phyloP scores from a whole-genome alignment of 495 filamentous ascomycete species.

The Sordaria brevicollis region DNA sequence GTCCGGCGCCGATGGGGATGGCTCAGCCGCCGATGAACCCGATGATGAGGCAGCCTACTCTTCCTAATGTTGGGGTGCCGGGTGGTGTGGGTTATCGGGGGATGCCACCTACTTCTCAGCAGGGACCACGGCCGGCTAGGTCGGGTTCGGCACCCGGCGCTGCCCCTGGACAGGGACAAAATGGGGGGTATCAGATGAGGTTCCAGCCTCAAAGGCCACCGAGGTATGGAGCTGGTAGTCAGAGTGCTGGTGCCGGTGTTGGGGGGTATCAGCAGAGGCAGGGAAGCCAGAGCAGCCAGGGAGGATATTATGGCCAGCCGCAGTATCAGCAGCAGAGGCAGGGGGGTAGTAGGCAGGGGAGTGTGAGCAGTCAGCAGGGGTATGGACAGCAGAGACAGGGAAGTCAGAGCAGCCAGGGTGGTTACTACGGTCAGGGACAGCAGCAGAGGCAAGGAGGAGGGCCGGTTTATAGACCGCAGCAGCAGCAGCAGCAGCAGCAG shows the following conservation, averaged over 20 bases:
- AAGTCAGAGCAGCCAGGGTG: neutral
- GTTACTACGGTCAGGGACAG: neutral
- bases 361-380: neutral
- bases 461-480: neutral
- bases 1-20: neutral
- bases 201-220: neutral
- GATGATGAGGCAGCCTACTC: neutral
- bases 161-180: neutral
- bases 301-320: neutral
- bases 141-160: neutral
- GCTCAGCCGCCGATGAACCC: neutral
- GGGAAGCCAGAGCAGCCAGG: neutral
- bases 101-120: neutral
- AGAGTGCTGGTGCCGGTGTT: neutral
- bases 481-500: neutral
- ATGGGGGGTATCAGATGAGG: neutral
- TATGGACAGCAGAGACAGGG: neutral
- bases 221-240: neutral
- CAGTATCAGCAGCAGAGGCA: neutral
- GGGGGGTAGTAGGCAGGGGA: neutral
- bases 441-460: neutral
- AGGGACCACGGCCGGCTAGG: neutral
- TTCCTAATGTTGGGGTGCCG: neutral
- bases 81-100: neutral
- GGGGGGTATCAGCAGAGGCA: neutral